Percentiles rank a stretch among this genome's conserved stretches.
Evolutionary conservation across 2,329 filamentous ascomycete genomes (phyloP).

Genomic region (Colletotrichum kahawae): DNA sequence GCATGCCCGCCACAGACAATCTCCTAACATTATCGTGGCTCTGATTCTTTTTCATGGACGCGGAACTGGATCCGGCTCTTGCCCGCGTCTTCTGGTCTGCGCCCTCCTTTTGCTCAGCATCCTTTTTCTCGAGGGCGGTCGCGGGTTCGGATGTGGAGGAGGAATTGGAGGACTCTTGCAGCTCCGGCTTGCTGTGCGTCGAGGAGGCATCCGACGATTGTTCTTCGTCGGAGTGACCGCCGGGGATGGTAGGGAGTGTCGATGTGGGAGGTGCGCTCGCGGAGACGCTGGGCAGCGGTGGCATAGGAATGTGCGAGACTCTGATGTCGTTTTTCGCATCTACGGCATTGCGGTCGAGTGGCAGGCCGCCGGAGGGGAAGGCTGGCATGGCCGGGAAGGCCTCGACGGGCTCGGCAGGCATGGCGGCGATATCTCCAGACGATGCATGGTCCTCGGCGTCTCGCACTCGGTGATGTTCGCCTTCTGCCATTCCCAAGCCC

Average conservation of each 20-base stretch:
- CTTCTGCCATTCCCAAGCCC: slow-evolving; percentile 18
- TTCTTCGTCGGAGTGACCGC: slow-evolving; percentile 21
- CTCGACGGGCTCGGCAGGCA: neutral
- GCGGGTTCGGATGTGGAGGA: slow-evolving; percentile 15
- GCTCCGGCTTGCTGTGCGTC: slow-evolving; percentile 10
- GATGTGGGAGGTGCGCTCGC: slow-evolving; percentile 20
- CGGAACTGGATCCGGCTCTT: slow-evolving; percentile 12
- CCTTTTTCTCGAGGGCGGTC: neutral
- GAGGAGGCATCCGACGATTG: slow-evolving; percentile 19
- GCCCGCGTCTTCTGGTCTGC: neutral
- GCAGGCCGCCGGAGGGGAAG: neutral
- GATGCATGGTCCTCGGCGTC: slow-evolving; percentile 7
- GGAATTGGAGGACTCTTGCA: neutral
- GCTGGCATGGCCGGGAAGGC: slow-evolving; percentile 13
- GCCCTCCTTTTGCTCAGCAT: neutral
- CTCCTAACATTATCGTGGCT: slow-evolving; percentile 54
- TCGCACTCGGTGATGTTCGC: neutral
- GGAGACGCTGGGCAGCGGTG: slow-evolving; percentile 6
- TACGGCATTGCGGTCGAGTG: neutral
- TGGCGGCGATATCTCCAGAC: neutral
- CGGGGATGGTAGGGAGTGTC: slow-evolving; percentile 17
- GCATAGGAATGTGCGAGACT: slow-evolving; percentile 16
- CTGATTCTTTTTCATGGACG: slow-evolving; percentile 25
- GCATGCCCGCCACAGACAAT: slow-evolving; percentile 63
- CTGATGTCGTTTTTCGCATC: slow-evolving; percentile 7